Base-by-base conservation (phyloP, 2,329 filamentous ascomycete species). In the Cadophora luteo-olivacea region DNA sequence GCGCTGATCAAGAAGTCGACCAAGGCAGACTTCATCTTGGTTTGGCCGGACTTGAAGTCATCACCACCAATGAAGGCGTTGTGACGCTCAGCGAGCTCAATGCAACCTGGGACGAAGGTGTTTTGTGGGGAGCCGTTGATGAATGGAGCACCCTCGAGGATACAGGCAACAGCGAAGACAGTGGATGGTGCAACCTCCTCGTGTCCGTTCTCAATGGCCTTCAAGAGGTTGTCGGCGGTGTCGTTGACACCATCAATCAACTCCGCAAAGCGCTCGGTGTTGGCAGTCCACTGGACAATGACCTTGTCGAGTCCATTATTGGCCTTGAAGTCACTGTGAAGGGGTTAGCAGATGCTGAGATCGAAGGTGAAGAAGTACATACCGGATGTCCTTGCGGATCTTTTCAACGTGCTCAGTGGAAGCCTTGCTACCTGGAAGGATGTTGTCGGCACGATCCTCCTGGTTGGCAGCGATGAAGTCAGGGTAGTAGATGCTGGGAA, bases 71-170 rank as follows among this genome's bases (percentile, higher is more conserved):
- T 94, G 84, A 97, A 99, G 71, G 94, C 89, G 67, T 88, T 86
- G 81, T 97, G 90, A 81, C 91, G 86, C 84, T 97, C 92, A 25
- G 96, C 96, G 68, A 99, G 89, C 78, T 95, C 86, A 74, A 98
- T 90, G 69, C 91, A 92, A 77, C 96, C 96, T 9, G 95, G 95
- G 24, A 99, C 95, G 77, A 99, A 98, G 54, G 96, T 99, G 87
- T 99, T 99, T 83, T 99, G 96, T 41, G 96, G 96, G 72, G 96
- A 99, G 68, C 96, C 96, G 82, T 99, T 99, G 90, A 99, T 97
- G 86, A 99, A 99, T 3, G 96, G 95, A 14, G 89, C 87, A 41
- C 89, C 86, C 80, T 99, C 96, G 52, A 97, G 87, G 77, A 98
- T 97, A 78, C 89, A 96, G 64, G 96, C 95, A 64, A 99, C 93